Evolutionary conservation across 805 yeast species (phyloP), one percentile per base, ranked within the genome.

Genomic region (Candida coquimbonensis): DNA sequence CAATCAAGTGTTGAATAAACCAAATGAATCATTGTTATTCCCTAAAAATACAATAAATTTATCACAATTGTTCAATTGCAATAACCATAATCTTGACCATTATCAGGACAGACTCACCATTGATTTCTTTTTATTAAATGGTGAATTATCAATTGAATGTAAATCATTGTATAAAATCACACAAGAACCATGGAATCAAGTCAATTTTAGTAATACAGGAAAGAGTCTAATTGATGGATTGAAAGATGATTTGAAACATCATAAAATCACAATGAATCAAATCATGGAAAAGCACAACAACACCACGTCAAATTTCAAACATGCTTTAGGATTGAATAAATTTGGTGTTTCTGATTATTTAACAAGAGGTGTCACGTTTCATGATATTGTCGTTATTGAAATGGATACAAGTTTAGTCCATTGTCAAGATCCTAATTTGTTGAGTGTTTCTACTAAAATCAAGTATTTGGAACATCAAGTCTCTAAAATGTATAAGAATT

Each of bases 371-470:
- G 64, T 81, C 14, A 82, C 89, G 0, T 83, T 74, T 59, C 66
- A 75, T 47, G 66, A 69, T 37, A 69, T 66, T 52, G 87, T 82
- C 38, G 89, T 82, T 25, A 77, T 78, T 56, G 79, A 82, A 25
- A 64, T 67, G 49, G 81, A 76, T 48, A 79, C 77, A 46, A 64
- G 80, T 21, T 79, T 78, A 48, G 79, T 81, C 4, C 72, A 78
- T 26, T 74, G 83, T 4, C 80, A 84, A 24, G 91, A 84, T 54
- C 90, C 90, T 3, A 70, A 77, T 9, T 60, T 84, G 44, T 67
- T 83, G 35, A 76, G 83, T 42, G 73, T 81, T 2, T 73, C 78
- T 50, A 74, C 84, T 6, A 83, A 83, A 55, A 65, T 84, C 49
- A 83, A 74, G 45, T 75, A 81, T 39, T 62, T 83, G 36, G 87